Evolutionary conservation across 352 stramenopile species (phyloP), one percentile per base, ranked within the genome.

Genomic region (Phytophthora boehmeriae): DNA sequence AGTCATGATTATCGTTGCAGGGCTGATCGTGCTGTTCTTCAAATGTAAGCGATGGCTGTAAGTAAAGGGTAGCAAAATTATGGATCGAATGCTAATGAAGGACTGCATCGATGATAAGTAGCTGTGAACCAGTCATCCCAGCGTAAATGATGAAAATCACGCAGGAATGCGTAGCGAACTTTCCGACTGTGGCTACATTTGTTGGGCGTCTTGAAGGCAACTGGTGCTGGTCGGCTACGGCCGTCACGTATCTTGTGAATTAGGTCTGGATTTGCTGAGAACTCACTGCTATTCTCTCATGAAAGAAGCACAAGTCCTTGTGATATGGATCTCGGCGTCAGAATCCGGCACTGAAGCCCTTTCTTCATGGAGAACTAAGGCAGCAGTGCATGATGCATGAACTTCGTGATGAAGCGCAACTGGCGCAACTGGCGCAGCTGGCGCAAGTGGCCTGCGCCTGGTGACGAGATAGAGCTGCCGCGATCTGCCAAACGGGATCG

Each of bases 21-120:
- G 62, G 4, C 16, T 61, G 9, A 81, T 76, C 8, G 22, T 89
- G 23, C 19, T 58, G 5, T 88, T 75, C 57, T 88, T 93, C 70
- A 79, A 84, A 30, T 73, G 74, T 57, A 90, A 91, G 55, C 54
- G 65, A 23, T 93, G 83, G 83, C 25, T 51, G 44, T 51, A 51
- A 39, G 44, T 13, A 48, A 25, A 25, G n/a, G 25, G 39, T 4
- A 45, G 10, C n/a, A 16, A 2, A 27, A 9, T 45, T 25, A 3
- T 23, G 27, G 19, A 22, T 45, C 9, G 14, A 39, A n/a, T 3
- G 34, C 8, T 39, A 14, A 39, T 9, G 2, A 39, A 39, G 10
- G 10, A 39, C 34, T n/a, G 34, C 34, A 9, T 41, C 34, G 34
- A 41, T 41, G 16, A 41, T 5, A 41, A 16, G 34, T 17, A 30